Base-by-base conservation (phyloP, 208 protist species). In the Trypanosoma vivax region DNA sequence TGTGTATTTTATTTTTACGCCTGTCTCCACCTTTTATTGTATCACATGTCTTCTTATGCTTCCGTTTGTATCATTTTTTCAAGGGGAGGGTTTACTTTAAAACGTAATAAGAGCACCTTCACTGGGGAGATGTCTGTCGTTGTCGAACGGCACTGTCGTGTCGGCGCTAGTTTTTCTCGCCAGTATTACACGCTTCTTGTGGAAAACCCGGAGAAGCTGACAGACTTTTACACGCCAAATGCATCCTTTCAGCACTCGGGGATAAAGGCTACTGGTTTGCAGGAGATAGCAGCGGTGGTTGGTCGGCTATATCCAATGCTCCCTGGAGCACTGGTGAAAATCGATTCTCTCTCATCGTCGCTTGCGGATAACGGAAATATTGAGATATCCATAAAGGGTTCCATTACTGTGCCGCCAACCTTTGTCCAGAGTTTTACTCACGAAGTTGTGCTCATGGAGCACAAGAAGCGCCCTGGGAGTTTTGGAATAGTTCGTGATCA, bases 101-200 rank as follows among this genome's bases (percentile, higher is more conserved):
- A 43, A n/a, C n/a, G n/a, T n/a, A n/a, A n/a, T n/a, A n/a, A n/a
- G n/a, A n/a, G n/a, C n/a, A n/a, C n/a, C n/a, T n/a, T n/a, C n/a
- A n/a, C n/a, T n/a, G n/a, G 49, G 18, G 45, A 50, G 29, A 70
- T 70, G 63, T 55, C 54, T 18, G 45, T 23, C 45, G 39, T 24
- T 7, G 53, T 16, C 50, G 50, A 63, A 11, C 46, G 49, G 24
- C 60, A 58, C 6, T 61, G 71, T 34, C 62, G 57, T 51, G 50
- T 92, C 28, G 80, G 66, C 9, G 81, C 66, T 5, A 86, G 62
- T 53, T 92, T 92, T 40, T 73, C 75, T 23, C 50, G 53, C 35
- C 70, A 69, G 38, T 92, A 88, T 68, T 88, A 86, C 70, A 81
- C 67, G 14, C 33, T 53, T 11, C 58, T 92, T 9, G 72, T 86